phyloP scores from a whole-genome alignment of 345 rosid species.

The Microcos paniculata region DNA sequence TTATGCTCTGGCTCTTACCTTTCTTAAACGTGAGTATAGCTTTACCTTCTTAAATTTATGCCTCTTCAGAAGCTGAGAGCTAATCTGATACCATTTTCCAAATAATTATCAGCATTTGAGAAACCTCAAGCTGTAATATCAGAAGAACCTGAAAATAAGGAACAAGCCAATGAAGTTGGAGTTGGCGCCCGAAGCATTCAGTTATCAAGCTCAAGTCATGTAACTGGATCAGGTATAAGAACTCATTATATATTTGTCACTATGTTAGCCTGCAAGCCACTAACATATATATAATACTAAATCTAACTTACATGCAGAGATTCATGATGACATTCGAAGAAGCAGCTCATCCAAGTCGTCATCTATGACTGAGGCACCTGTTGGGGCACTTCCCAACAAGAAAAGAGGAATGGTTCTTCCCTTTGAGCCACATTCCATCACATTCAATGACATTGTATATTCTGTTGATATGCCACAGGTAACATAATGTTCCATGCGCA shows the following conservation, averaged over 20 bases:
- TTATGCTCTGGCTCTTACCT: conserved; percentile 51
- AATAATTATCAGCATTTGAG: conserved; percentile 52
- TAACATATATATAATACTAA: not conserved
- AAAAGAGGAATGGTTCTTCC: conserved; percentile 78
- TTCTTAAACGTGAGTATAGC: conserved; percentile 44
- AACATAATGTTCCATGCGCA: conserved; percentile 7
- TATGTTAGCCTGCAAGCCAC: not conserved
- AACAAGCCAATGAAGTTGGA: conserved; percentile 23
- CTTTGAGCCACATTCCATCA: conserved; percentile 61
- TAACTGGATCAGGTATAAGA: conserved; percentile 22
- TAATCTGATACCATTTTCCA: not conserved
- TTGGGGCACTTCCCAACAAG: conserved; percentile 21
- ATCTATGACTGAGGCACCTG: conserved; percentile 21
- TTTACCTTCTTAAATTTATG: conserved; percentile 17
- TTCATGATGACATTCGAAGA: conserved; percentile 19
- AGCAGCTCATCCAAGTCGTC: conserved; percentile 15
- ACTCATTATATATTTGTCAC: not conserved
- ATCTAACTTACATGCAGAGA: conserved; percentile 8
- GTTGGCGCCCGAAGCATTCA: conserved; percentile 29
- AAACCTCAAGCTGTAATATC: conserved; percentile 46
- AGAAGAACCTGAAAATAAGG: conserved; percentile 38
- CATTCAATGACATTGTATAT: conserved; percentile 56
- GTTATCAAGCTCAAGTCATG: conserved; percentile 25
- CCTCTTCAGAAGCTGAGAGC: not conserved
- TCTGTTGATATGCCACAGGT: conserved; percentile 86